Percentiles rank a stretch among this genome's conserved stretches.
phyloP scores from a whole-genome alignment of 2,329 filamentous ascomycete genomes.

The Daldinia sp. region DNA sequence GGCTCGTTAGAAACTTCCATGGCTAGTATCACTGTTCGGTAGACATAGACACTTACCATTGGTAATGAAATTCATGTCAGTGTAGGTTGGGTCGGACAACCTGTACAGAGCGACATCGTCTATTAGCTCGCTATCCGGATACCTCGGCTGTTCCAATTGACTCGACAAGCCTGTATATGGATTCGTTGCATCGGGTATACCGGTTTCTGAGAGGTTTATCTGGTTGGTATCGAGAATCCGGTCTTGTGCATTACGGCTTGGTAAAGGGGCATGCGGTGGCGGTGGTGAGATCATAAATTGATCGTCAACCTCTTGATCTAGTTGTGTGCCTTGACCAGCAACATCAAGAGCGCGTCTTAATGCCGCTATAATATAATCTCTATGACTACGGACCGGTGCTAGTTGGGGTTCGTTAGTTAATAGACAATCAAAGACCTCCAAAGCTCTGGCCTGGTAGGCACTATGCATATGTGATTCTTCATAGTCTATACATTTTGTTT shows the following conservation, averaged over 20 bases:
- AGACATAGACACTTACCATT: neutral
- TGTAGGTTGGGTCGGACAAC: neutral
- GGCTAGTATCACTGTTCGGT: neutral
- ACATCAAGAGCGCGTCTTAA: conserved; percentile 11
- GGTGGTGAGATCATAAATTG: neutral
- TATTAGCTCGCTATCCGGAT: neutral
- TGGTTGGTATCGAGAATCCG: neutral
- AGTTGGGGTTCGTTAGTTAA: conserved; percentile 2
- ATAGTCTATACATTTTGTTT: conserved; percentile 9
- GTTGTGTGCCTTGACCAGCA: neutral
- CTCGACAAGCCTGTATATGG: neutral
- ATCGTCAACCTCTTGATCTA: neutral
- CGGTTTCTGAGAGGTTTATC: neutral
- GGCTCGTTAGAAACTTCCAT: neutral
- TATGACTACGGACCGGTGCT: neutral
- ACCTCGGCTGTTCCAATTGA: neutral
- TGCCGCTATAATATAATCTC: neutral
- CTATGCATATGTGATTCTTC: conserved; percentile 8
- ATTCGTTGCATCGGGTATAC: no score
- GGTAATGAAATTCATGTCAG: neutral
- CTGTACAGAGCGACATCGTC: neutral
- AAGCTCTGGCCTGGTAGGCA: neutral
- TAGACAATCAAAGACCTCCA: conserved; percentile 18
- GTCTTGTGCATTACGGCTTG: neutral
- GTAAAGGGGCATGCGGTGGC: neutral